These are phyloP conservation scores for Cryoendolithus antarcticus DNA, from an alignment of 2,329 filamentous ascomycete species.

Conservation along the genomic window DNA sequence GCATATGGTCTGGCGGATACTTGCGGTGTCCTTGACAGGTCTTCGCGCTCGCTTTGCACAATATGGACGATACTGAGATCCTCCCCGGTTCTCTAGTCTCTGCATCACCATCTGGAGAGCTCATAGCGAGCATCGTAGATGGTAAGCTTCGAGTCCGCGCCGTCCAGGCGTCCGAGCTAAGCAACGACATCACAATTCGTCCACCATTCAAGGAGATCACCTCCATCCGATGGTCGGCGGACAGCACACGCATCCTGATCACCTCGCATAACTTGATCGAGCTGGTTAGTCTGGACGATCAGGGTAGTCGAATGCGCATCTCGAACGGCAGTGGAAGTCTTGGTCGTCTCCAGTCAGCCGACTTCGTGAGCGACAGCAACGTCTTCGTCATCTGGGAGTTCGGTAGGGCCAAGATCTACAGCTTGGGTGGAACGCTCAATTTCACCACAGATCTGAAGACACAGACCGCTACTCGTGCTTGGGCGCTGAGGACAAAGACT, in stretches of 20 bases:
- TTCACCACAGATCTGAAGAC: conserved; percentile 24
- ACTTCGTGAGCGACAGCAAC: conserved; percentile 30
- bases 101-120: conserved; percentile 3
- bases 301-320: conserved; percentile 31
- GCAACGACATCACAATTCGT: conserved; percentile 4
- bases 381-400: conserved; percentile 39
- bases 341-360: conserved; percentile 32
- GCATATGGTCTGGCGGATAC: too few species aligned
- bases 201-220: conserved; percentile 7
- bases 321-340: conserved; percentile 38
- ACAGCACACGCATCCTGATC: conserved; percentile 6
- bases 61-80: conserved; percentile 4
- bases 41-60: too few species aligned
- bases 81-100: conserved; percentile 1
- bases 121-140: conserved; percentile 3
- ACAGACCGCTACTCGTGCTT: conserved; percentile 13
- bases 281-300: conserved; percentile 31
- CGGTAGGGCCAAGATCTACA: conserved; percentile 34
- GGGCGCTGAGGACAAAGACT: conserved; percentile 13
- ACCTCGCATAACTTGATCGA: conserved; percentile 11
- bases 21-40: too few species aligned
- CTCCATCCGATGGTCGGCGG: conserved; percentile 7
- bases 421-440: conserved; percentile 26
- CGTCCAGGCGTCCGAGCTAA: conserved; percentile 1
- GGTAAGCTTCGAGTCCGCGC: conserved; percentile 5